Evolutionary conservation across 805 yeast species (phyloP).

Genomic region (Candida boidinii): DNA sequence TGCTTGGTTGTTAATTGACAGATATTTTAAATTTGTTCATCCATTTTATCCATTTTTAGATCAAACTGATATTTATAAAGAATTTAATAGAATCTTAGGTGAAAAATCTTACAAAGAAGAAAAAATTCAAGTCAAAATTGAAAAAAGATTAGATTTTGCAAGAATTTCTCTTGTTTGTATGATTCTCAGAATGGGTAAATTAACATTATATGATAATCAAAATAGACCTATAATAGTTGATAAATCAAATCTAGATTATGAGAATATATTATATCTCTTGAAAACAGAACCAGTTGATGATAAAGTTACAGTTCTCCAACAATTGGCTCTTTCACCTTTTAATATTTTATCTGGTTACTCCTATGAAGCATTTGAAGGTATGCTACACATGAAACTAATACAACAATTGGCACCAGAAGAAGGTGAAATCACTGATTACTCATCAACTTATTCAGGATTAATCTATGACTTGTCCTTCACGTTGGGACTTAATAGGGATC

Average conservation of each 20-base stretch:
- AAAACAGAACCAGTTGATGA: slow-evolving; percentile 31
- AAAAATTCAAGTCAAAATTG: slow-evolving; percentile 23
- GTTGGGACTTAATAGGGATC: slow-evolving; percentile 42
- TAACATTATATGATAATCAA: slow-evolving; percentile 24
- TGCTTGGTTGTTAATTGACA: slow-evolving; percentile 30
- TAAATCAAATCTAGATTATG: slow-evolving; percentile 16
- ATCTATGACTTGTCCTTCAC: slow-evolving; percentile 35
- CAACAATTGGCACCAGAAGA: slow-evolving; percentile 38
- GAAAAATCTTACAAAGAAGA: slow-evolving; percentile 20
- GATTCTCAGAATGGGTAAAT: slow-evolving; percentile 31
- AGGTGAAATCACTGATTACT: slow-evolving; percentile 31
- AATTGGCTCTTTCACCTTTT: slow-evolving; percentile 31
- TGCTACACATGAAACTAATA: slow-evolving; percentile 32
- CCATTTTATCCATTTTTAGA: slow-evolving; percentile 42
- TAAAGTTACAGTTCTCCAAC: slow-evolving; percentile 28
- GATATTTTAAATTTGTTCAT: slow-evolving; percentile 35
- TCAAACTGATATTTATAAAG: slow-evolving; percentile 23
- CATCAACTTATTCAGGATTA: too few relatives aligned
- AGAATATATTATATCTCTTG: slow-evolving; percentile 23
- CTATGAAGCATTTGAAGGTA: slow-evolving; percentile 33
- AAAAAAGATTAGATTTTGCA: slow-evolving; percentile 32
- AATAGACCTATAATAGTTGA: slow-evolving; percentile 14
- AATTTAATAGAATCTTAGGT: slow-evolving; percentile 27
- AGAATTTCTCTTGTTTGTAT: slow-evolving; percentile 30
- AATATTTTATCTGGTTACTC: slow-evolving; percentile 29